These are phyloP conservation scores for Serendipita sp. DNA, from an alignment of 768 basidiomycete species.

Conservation along the genomic window DNA sequence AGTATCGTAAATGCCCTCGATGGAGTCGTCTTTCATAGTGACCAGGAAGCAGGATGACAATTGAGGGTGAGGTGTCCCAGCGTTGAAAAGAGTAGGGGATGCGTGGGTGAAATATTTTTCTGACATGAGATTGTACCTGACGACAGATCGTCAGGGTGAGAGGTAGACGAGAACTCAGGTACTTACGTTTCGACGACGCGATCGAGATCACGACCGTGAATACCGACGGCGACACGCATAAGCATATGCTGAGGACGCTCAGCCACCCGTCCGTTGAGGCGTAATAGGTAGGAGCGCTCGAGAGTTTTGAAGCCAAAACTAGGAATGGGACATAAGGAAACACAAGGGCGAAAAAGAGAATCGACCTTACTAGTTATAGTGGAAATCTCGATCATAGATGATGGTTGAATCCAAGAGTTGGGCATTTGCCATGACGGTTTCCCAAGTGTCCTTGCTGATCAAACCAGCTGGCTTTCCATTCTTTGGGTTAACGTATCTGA, in stretches of 20 bases:
- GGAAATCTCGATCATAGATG: constrained; percentile 97
- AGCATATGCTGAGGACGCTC: constrained; percentile 98
- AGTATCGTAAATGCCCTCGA: constrained; percentile 98
- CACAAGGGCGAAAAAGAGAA: not conserved
- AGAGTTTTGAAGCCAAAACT: constrained; percentile 99
- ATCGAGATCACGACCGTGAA: constrained; percentile 81
- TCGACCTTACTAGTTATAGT: constrained; percentile 70
- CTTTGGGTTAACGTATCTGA: constrained; percentile 72
- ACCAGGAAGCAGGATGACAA: constrained; percentile 94
- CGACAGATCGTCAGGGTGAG: not conserved
- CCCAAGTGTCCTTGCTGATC: constrained; percentile 81
- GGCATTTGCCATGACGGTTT: constrained; percentile 65
- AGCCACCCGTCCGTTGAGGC: constrained; percentile 85
- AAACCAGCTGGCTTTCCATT: constrained; percentile 73
- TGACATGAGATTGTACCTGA: constrained; percentile 75
- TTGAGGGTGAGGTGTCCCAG: constrained; percentile 91
- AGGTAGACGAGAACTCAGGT: not conserved
- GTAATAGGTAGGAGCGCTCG: constrained; percentile 91
- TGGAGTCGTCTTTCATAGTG: constrained; percentile 96
- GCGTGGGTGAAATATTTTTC: constrained; percentile 98
- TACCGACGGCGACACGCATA: constrained; percentile 98
- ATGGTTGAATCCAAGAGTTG: constrained; percentile 79
- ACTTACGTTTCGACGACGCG: constrained; percentile 64
- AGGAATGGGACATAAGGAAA: not conserved
- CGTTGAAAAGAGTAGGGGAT: constrained; percentile 95